Base-by-base conservation (phyloP, 2,329 filamentous ascomycete species). In the Penicillium rolfsii region DNA sequence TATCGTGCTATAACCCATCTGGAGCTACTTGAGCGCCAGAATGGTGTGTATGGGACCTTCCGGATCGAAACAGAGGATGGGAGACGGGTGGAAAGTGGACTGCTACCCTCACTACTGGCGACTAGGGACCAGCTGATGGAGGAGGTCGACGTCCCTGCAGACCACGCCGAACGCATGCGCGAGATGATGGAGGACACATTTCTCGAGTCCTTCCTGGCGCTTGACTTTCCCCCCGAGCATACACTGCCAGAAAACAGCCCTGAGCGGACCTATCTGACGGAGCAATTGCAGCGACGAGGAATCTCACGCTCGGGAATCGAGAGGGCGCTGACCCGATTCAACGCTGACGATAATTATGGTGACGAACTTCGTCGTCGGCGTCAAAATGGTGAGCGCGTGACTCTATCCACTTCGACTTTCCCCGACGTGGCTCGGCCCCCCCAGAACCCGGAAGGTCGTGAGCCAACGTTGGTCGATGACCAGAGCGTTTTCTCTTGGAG, bases 401-500 rank as follows among this genome's bases (percentile, higher is more conserved):
- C 71, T 1, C 64, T 79, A 49, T 73, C 71, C 5, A 73, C 72
- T 5, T 73, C 71, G 5, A 73, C 68, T 9, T 74, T 73, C 41
- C 70, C 70, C 9, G 73, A 76, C 36, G 67, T 68, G 12, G 58
- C 71, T n/a, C 59, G 62, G 35, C 64, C 68, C 1, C 55, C 60
- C 19, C 69, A 69, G 48, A 70, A 71, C 48, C 63, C 66, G 28
- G 77, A 79, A 48, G 71, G 69, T 22, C 71, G 63, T 0, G 77
- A 79, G 63, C 75, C 76, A 4, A 70, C 30, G 30, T 11, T 72
- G 5, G 70, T 72, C 38, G 79, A 80, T 61, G 75, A 78, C 40
- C 79, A 75, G 70, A 82, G 75, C 57, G 72, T 80, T 14, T 79
- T 80, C 57, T 80, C 79, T 9, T 80, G 77, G 76, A 72, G 77